Percentiles rank a stretch among this genome's conserved stretches.
These are phyloP conservation scores for Sphaerosporella brunnea DNA, from an alignment of 495 filamentous ascomycete genomes.

Conservation along the genomic window DNA sequence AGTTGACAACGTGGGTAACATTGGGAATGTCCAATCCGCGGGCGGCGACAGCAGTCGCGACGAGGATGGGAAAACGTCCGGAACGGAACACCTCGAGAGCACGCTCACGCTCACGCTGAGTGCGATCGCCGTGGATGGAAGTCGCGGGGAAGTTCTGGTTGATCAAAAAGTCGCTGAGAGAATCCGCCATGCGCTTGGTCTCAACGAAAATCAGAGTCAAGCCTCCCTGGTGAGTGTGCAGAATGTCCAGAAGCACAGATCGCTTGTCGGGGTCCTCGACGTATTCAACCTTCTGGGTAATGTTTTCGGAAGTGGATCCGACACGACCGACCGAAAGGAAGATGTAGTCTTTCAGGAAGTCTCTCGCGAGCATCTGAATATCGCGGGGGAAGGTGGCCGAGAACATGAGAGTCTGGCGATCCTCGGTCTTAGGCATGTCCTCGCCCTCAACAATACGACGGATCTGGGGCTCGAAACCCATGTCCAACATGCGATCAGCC, in stretches of 20 bases:
- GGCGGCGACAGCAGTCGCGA: slow-evolving; percentile 68
- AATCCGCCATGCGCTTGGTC: slow-evolving; percentile 51
- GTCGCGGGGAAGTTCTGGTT: slow-evolving; percentile 61
- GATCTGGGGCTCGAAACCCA: slow-evolving; percentile 30
- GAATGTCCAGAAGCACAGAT: slow-evolving; percentile 50
- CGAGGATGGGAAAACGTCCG: slow-evolving; percentile 56
- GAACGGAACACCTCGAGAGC: slow-evolving; percentile 65
- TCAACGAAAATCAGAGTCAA: slow-evolving; percentile 92
- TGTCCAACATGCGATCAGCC: slow-evolving; percentile 74
- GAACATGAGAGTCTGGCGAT: slow-evolving; percentile 77
- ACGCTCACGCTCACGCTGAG: slow-evolving; percentile 84
- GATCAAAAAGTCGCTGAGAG: slow-evolving; percentile 73
- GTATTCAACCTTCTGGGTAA: slow-evolving; percentile 56
- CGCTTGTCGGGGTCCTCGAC: slow-evolving; percentile 47
- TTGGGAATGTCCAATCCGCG: slow-evolving; percentile 83
- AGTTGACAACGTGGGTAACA: slow-evolving; percentile 85
- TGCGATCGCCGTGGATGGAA: slow-evolving; percentile 73
- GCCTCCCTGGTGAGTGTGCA: slow-evolving; percentile 45
- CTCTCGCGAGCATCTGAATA: slow-evolving; percentile 54
- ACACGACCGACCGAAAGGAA: slow-evolving; percentile 71
- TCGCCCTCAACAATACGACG: slow-evolving; percentile 22
- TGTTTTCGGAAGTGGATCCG: slow-evolving; percentile 59
- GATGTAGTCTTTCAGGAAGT: slow-evolving; percentile 53
- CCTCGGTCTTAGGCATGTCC: slow-evolving; percentile 54
- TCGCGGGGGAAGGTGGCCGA: slow-evolving; percentile 77